A percentile compares a stretch with the other conserved stretches of the same genome.
These are phyloP conservation scores for Cymbopogon flexuosus DNA, from an alignment of 202 grass and related monocot species.

Conservation along the genomic window DNA sequence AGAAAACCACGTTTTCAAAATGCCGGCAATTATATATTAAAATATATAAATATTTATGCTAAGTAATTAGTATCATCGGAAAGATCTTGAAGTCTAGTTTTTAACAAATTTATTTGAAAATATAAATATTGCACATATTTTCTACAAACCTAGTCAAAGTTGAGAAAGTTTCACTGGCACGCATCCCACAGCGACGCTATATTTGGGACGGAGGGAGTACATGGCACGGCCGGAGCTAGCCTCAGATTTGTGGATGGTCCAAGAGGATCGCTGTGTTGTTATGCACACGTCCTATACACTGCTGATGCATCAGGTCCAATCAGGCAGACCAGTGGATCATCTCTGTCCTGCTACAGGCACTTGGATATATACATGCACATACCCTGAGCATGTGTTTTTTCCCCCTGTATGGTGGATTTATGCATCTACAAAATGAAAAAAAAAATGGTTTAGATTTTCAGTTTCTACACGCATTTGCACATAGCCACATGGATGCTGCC, in stretches of 20 bases:
- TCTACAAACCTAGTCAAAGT: no score
- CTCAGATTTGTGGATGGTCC: conserved; percentile 38
- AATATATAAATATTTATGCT: no score
- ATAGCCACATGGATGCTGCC: neutral
- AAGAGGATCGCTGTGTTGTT: conserved; percentile 28
- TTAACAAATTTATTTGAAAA: no score
- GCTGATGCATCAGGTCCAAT: conserved; percentile 30
- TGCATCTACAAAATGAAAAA: neutral
- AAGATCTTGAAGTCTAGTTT: no score
- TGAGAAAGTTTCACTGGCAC: no score
- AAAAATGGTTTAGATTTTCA: neutral
- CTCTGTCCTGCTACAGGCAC: conserved; percentile 24
- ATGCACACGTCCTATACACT: conserved; percentile 22
- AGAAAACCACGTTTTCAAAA: no score
- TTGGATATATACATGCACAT: neutral
- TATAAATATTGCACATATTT: no score
- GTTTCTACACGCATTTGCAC: neutral
- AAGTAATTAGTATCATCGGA: no score
- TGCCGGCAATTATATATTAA: no score
- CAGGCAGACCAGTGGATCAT: neutral
- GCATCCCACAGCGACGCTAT: no score
- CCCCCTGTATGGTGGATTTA: neutral
- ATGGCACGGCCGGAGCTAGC: neutral
- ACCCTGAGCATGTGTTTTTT: neutral
- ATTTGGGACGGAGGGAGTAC: no score